phyloP scores from a whole-genome alignment of 2,329 filamentous ascomycete genomes.

The Metarhizium anisopliae region DNA sequence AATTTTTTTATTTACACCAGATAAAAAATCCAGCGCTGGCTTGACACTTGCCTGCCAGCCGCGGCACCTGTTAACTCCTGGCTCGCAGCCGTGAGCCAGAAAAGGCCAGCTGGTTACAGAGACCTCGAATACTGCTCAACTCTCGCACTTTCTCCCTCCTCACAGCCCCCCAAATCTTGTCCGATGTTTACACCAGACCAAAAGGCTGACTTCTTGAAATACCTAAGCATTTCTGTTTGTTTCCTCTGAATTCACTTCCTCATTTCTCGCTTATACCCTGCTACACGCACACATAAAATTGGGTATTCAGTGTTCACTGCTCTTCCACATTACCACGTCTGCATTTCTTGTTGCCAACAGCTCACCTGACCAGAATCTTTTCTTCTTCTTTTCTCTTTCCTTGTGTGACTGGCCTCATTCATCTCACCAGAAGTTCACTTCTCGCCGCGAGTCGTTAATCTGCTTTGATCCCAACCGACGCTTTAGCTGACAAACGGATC shows the following conservation, averaged over 20 bases:
- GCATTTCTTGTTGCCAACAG: neutral
- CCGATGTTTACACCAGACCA: neutral
- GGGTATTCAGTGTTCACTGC: neutral
- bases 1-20: too few relatives aligned
- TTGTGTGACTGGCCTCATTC: neutral
- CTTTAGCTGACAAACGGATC: neutral
- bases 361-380: neutral
- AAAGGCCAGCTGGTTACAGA: too few relatives aligned
- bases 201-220: too few relatives aligned
- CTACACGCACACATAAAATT: neutral
- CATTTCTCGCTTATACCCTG: neutral
- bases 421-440: neutral
- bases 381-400: neutral
- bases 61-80: slow-evolving; percentile 1
- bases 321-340: neutral
- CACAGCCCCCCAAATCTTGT: neutral
- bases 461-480: neutral
- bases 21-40: too few relatives aligned
- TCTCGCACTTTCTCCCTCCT: neutral
- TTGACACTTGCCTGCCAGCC: neutral
- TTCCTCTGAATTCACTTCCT: neutral
- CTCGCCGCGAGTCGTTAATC: neutral
- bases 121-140: neutral
- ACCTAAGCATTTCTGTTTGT: neutral
- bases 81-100: neutral